Percentiles rank a stretch among this genome's conserved stretches.
These are phyloP conservation scores for Hansenula lynferdii DNA, from an alignment of 1,139 yeast species.

Conservation along the genomic window DNA sequence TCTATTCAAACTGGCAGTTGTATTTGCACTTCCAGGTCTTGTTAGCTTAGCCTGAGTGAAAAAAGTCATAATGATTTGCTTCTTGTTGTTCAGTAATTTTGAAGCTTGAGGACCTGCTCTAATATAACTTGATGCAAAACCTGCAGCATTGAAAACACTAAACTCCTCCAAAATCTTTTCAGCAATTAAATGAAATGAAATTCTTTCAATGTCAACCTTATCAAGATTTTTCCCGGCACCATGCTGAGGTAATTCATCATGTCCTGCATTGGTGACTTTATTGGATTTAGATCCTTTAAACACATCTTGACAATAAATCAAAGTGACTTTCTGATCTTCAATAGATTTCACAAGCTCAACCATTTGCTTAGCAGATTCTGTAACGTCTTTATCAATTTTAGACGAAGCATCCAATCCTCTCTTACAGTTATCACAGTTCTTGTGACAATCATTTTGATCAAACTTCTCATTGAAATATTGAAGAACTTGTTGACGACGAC, in stretches of 20 bases:
- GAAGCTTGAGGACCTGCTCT: constrained; percentile 51
- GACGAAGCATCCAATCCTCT: constrained; percentile 40
- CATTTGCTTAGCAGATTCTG: constrained; percentile 56
- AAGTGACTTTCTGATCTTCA: constrained; percentile 61
- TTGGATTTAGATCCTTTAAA: constrained; percentile 69
- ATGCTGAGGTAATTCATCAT: constrained; percentile 53
- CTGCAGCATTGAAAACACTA: constrained; percentile 64
- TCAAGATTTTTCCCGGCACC: constrained; percentile 65
- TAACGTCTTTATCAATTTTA: constrained; percentile 57
- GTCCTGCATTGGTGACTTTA: constrained; percentile 60
- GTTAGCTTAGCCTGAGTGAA: constrained; percentile 14
- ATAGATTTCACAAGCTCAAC: constrained; percentile 53
- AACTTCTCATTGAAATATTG: constrained; percentile 87
- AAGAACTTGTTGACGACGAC: constrained; percentile 83
- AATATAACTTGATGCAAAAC: constrained; percentile 78
- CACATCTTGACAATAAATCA: constrained; percentile 77
- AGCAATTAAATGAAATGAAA: constrained; percentile 71
- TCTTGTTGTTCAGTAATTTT: constrained; percentile 38
- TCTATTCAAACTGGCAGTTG: constrained; percentile 5
- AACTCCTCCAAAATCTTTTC: constrained; percentile 70
- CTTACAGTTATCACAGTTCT: constrained; percentile 83
- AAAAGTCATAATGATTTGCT: constrained; percentile 44
- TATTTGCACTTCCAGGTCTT: constrained; percentile 10
- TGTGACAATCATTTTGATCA: constrained; percentile 58
- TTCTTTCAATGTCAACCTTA: constrained; percentile 70